These are phyloP conservation scores for Plectranthus barbatus DNA, from an alignment of 257 asterid species.

Conservation along the genomic window DNA sequence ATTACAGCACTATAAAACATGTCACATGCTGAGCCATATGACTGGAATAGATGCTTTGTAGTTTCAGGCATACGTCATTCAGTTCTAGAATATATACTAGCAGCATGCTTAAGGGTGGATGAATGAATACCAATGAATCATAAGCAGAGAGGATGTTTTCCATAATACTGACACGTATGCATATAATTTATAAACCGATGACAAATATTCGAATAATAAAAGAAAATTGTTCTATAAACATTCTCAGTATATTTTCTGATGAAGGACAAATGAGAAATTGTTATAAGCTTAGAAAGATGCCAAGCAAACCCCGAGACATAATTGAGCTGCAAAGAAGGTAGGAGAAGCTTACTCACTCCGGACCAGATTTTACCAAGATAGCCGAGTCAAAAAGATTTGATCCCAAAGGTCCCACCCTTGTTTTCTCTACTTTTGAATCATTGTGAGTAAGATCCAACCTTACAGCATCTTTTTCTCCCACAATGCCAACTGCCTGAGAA, in stretches of 20 bases:
- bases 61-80: too few species aligned
- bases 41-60: not conserved
- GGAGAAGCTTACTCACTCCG: constrained; percentile 97
- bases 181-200: too few species aligned
- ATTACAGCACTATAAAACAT: not conserved
- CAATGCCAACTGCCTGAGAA: constrained; percentile 55
- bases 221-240: too few species aligned
- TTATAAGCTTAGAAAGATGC: not conserved
- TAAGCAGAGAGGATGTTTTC: too few species aligned
- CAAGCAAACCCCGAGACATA: not conserved
- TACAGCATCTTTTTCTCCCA: constrained; percentile 41
- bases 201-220: too few species aligned
- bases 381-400: constrained; percentile 93
- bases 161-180: too few species aligned
- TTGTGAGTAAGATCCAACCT: constrained; percentile 74
- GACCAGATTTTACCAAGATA: constrained; percentile 59
- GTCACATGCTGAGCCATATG: not conserved
- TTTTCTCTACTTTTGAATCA: constrained; percentile 47
- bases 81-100: too few species aligned
- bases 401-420: constrained; percentile 91
- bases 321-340: constrained; percentile 21
- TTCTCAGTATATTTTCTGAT: not conserved
- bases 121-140: too few species aligned
- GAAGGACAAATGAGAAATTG: not conserved
- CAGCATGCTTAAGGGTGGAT: not conserved